Conservation (phyloP, 2,329 filamentous ascomycete genomes). For the Colletotrichum sp. region DNA sequence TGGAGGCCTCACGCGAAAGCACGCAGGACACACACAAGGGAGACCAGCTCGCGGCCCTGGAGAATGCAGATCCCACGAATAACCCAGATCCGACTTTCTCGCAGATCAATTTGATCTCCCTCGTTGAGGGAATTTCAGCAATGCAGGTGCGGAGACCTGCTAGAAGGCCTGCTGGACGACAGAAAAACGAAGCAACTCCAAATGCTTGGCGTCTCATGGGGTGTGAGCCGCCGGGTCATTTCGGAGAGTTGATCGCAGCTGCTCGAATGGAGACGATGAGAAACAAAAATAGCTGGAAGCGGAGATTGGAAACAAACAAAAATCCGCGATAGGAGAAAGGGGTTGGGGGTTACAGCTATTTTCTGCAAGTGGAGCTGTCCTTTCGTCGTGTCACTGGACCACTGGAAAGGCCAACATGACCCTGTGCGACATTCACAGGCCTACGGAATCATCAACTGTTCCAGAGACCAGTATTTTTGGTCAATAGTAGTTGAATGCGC, state of each 20-base stretch:
- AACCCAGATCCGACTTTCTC: neutral
- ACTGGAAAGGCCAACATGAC: neutral
- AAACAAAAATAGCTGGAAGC: slow-evolving; percentile 6
- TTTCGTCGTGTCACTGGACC: neutral
- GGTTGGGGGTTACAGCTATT: neutral
- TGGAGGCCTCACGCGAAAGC: neutral
- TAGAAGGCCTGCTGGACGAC: neutral
- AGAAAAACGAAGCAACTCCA: neutral
- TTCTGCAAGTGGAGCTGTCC: neutral
- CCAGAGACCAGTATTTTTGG: neutral
- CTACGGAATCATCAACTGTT: neutral
- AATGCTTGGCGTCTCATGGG: slow-evolving; percentile 12
- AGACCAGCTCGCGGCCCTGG: neutral
- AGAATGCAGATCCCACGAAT: neutral
- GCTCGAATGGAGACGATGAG: neutral
- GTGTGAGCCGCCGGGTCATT: neutral
- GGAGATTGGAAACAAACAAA: neutral
- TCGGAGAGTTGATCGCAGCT: neutral
- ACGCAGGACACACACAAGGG: neutral
- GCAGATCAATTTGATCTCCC: neutral
- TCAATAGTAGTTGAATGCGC: neutral
- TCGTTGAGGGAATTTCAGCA: neutral
- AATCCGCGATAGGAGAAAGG: neutral
- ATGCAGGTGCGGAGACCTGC: neutral
- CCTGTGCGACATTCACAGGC: neutral